Evolutionary conservation across 805 yeast genomes (phyloP).

Genomic region (Nakazawaea anatomiae): DNA sequence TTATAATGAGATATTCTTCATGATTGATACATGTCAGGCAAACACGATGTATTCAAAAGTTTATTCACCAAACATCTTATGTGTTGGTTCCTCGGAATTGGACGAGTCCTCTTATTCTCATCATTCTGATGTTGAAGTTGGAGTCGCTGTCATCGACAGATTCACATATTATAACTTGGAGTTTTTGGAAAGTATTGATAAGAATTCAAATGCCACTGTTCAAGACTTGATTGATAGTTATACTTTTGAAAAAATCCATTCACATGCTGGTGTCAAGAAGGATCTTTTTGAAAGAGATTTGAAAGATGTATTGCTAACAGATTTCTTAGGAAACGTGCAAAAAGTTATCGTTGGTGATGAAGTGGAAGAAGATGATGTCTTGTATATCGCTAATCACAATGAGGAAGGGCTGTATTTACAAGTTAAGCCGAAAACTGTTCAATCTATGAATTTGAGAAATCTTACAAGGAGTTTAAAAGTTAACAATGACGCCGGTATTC

Average conservation of each 20-base stretch:
- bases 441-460: no score
- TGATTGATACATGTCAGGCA: conserved; percentile 99
- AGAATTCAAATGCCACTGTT: conserved; percentile 67
- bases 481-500: no score
- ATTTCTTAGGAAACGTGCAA: conserved; percentile 91
- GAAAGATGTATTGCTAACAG: conserved; percentile 72
- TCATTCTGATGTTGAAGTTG: conserved; percentile 91
- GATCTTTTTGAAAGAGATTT: conserved; percentile 68
- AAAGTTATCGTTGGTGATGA: conserved; percentile 50
- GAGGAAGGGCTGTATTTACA: conserved; percentile 16
- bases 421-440: no score
- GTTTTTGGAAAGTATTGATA: conserved; percentile 73
- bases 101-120: conserved; percentile 94
- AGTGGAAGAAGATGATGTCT: conserved; percentile 47
- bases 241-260: conserved; percentile 79
- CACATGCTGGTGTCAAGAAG: conserved; percentile 88
- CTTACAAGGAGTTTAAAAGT: no score
- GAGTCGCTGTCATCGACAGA: conserved; percentile 96
- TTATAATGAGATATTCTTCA: conserved; percentile 91
- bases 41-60: conserved; percentile 93
- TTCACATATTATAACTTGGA: conserved; percentile 91
- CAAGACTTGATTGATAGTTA: conserved; percentile 82
- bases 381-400: conserved; percentile 30
- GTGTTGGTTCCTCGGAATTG: conserved; percentile 85
- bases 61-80: conserved; percentile 86